A percentile compares a stretch with the other conserved stretches of the same genome.
Conservation (phyloP, 257 asterid species). For the Galeopsis tetrahit region DNA sequence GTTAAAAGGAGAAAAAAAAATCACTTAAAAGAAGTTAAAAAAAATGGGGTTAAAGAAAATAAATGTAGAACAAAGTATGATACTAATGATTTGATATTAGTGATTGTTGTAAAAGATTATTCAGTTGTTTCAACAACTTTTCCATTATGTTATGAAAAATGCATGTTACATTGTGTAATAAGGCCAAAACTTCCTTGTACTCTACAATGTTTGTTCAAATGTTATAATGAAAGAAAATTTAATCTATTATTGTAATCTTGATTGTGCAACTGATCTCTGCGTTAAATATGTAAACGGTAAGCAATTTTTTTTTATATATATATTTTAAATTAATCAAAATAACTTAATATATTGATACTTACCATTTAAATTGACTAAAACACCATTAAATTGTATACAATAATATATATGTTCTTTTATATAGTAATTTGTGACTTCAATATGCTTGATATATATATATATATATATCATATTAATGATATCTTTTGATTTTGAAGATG, state of each 20-base stretch:
- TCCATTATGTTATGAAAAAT: constrained; percentile 34
- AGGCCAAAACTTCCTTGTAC: constrained; percentile 25
- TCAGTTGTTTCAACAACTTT: background rate
- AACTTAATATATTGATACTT: no score
- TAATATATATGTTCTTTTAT: no score
- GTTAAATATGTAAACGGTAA: constrained; percentile 24
- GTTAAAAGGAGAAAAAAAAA: background rate
- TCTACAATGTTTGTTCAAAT: constrained; percentile 21
- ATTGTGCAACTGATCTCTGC: constrained; percentile 29
- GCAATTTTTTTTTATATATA: no score
- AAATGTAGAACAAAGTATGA: background rate
- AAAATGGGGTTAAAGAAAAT: background rate
- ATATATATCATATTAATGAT: no score
- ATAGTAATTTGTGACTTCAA: no score
- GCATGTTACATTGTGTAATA: constrained; percentile 30
- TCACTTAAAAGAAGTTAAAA: background rate
- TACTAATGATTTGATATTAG: background rate
- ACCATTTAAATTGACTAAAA: no score
- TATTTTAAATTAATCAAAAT: no score
- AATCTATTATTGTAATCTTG: constrained; percentile 23
- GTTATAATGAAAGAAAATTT: background rate
- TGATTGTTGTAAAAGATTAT: constrained; percentile 11
- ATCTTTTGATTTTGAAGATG: background rate
- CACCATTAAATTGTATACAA: no score
- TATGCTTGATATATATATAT: no score